A percentile compares a stretch with the other conserved stretches of the same genome.
Conservation (phyloP, 2,329 filamentous ascomycete species). For the Ophioceras dolichostomum region DNA sequence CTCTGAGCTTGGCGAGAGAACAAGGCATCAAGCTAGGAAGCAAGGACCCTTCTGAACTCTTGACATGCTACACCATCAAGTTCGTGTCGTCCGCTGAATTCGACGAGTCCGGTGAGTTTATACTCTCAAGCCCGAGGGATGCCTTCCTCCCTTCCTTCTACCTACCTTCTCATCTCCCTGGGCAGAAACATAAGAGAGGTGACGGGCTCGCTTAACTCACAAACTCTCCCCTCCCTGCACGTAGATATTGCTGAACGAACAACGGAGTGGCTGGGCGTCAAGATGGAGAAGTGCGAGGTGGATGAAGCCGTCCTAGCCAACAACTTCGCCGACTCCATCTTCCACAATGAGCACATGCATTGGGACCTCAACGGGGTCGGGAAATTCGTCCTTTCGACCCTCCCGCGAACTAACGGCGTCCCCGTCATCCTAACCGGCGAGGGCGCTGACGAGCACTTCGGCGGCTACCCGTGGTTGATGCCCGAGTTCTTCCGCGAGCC, state of each 20-base stretch:
- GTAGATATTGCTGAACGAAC: constrained; percentile 19
- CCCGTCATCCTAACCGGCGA: constrained; percentile 42
- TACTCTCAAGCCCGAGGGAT: too few relatives aligned
- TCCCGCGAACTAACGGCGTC: constrained; percentile 30
- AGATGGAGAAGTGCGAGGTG: constrained; percentile 13
- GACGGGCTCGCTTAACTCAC: neutral
- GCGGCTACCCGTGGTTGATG: constrained; percentile 33
- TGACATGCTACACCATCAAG: constrained; percentile 34
- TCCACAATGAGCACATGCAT: constrained; percentile 18
- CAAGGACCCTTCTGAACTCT: constrained; percentile 14
- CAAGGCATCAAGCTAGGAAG: constrained; percentile 33
- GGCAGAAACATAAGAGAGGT: too few relatives aligned
- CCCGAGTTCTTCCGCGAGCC: constrained; percentile 35
- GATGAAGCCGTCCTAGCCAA: constrained; percentile 16
- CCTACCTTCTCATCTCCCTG: too few relatives aligned
- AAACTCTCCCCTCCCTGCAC: neutral
- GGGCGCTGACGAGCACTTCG: constrained; percentile 41
- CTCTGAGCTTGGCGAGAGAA: constrained; percentile 34
- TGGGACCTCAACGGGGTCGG: constrained; percentile 39
- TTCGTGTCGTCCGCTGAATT: constrained; percentile 34
- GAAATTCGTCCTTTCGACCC: constrained; percentile 34
- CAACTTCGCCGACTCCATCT: constrained; percentile 17
- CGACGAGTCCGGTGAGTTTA: constrained; percentile 30
- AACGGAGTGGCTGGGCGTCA: constrained; percentile 18
- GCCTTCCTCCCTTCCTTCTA: too few relatives aligned